Conservation (phyloP, 2,329 filamentous ascomycete species). For the Endoconidiophora polonica region DNA sequence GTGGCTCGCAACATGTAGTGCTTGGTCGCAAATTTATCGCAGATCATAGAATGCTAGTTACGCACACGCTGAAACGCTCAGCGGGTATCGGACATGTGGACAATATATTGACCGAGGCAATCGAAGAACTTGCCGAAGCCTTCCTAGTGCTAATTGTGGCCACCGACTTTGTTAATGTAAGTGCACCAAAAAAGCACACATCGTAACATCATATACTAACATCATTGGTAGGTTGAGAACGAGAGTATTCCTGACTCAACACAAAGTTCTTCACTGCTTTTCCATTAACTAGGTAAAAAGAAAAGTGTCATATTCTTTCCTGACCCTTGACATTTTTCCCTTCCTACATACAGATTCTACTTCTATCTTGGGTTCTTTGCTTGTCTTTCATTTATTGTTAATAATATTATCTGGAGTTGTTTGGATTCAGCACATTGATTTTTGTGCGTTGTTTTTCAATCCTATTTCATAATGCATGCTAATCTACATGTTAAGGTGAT, state of each 20-base stretch:
- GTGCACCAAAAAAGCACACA: conserved; percentile 16
- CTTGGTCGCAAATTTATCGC: conserved; percentile 67
- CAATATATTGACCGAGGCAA: conserved; percentile 38
- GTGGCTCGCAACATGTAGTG: conserved; percentile 66
- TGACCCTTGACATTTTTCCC: background rate
- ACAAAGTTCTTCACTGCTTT: conserved; percentile 12
- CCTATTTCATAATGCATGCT: background rate
- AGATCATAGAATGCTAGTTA: conserved; percentile 68
- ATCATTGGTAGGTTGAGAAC: conserved; percentile 24
- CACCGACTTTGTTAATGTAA: conserved; percentile 74
- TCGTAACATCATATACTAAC: too few species aligned
- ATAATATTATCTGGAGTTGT: background rate
- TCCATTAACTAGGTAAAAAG: background rate
- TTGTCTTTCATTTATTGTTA: background rate
- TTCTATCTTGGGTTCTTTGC: background rate
- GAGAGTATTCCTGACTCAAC: conserved; percentile 21
- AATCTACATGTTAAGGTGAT: background rate
- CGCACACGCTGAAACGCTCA: conserved; percentile 79
- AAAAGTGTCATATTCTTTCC: background rate
- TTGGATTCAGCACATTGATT: conserved; percentile 1
- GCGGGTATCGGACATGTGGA: conserved; percentile 47
- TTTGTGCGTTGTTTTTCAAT: background rate
- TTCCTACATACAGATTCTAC: background rate
- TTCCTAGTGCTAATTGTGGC: conserved; percentile 70
- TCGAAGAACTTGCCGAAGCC: conserved; percentile 67